These are phyloP conservation scores for Chaetomium sp. DNA, from an alignment of 2,329 filamentous ascomycete species.

Conservation along the genomic window DNA sequence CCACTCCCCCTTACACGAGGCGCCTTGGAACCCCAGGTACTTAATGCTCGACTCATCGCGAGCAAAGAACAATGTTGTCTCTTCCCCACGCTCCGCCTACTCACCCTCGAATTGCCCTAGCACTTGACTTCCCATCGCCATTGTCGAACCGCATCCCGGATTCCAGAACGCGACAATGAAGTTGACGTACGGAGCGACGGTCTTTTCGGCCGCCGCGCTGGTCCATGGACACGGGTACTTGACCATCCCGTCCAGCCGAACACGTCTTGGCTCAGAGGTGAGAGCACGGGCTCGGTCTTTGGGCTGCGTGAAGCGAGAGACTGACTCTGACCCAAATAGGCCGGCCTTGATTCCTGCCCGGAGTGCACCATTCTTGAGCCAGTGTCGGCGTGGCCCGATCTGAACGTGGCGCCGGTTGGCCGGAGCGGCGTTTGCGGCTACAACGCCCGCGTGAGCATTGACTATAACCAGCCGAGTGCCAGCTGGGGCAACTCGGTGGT, in stretches of 20 bases:
- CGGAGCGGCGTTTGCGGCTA: constrained; percentile 47
- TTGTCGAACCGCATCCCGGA: too few relatives aligned
- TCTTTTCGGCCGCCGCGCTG: constrained; percentile 12
- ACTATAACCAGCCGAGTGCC: constrained; percentile 43
- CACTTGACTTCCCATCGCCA: too few relatives aligned
- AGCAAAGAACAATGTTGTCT: too few relatives aligned
- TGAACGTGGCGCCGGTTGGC: constrained; percentile 39
- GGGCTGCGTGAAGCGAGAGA: too few relatives aligned
- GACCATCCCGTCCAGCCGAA: constrained; percentile 37
- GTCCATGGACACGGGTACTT: constrained; percentile 40
- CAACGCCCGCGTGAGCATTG: constrained; percentile 45
- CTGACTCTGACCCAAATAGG: constrained; percentile 25
- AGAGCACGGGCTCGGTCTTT: background rate
- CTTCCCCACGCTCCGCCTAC: too few relatives aligned
- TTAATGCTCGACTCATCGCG: too few relatives aligned
- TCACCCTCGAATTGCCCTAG: too few relatives aligned
- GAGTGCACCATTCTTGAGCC: constrained; percentile 51
- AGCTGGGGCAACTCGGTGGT: constrained; percentile 40
- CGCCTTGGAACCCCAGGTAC: too few relatives aligned
- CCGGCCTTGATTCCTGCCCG: constrained; percentile 44
- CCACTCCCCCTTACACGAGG: too few relatives aligned
- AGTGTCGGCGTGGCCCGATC: constrained; percentile 43
- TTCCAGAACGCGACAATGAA: constrained; percentile 13
- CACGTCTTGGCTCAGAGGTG: constrained; percentile 39
- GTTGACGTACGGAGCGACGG: constrained; percentile 4